Base-by-base conservation (phyloP, 2,329 filamentous ascomycete species). In the Fusarium mundagurra region DNA sequence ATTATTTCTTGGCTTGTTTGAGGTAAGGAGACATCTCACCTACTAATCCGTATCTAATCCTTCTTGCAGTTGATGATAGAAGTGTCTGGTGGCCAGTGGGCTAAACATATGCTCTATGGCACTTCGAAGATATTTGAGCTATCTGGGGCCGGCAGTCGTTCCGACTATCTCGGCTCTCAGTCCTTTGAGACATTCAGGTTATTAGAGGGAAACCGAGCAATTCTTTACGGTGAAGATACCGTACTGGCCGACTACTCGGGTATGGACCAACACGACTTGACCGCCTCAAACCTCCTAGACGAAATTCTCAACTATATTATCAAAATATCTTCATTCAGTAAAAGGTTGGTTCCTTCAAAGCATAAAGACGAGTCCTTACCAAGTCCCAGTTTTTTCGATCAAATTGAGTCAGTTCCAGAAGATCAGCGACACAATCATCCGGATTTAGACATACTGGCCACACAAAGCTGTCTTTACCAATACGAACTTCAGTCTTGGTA, bases 41-140 rank as follows among this genome's bases (percentile, higher is more conserved):
- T 16, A 1, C 6, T 22, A 48, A 27, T 20, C 5, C 20, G 27
- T 29, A 48, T 48, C n/a, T 76, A 27, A 79, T 0, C 1, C 18
- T 11, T 11, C 7, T 1, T 1, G 5, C 8, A 81, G 80, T 64
- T 81, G 2, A 77, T 80, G 61, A 71, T 79, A 1, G 73, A 80
- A 27, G 50, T 72, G 1, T 76, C 75, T 6, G 76, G 72, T 10
- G 76, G 78, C 1, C 62, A 67, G 20, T 81, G 78, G 78, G 68
- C 71, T 4, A 78, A 65, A 13, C 80, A 81, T 14, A 79, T 81
- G 78, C 24, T 78, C 1, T 76, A 76, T 41, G 80, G 79, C 16
- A 78, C 75, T 11, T 73, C 72, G 0, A 75, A 45, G 16, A 61
- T 81, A 22, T 45, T 81, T 20, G 69, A 79, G 24, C 34, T 70